Evolutionary conservation across 768 basidiomycete species (phyloP).

Genomic region (Brasilioporus rufonigricans): DNA sequence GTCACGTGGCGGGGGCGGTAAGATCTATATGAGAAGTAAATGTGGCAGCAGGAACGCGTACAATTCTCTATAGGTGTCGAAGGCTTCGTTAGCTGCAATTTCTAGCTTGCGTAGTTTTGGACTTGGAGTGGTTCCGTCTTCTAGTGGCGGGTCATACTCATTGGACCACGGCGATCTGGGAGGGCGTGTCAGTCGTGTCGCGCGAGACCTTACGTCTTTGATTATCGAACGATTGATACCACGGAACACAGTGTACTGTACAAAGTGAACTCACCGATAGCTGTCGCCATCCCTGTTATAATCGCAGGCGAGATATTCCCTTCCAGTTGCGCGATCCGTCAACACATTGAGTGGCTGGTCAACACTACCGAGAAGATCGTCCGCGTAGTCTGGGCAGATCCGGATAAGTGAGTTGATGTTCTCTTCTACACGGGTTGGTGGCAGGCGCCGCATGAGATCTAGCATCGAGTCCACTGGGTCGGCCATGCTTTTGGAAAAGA

Average conservation of each 20-base stretch:
- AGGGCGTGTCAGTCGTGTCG: conserved; percentile 13
- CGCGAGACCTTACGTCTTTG: background rate
- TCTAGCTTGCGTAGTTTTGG: conserved; percentile 87
- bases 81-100: conserved; percentile 91
- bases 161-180: conserved; percentile 97
- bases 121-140: conserved; percentile 86
- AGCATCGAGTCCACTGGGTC: conserved; percentile 91
- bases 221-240: background rate
- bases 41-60: conserved; percentile 33
- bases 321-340: conserved; percentile 76
- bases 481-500: conserved; percentile 43
- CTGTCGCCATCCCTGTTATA: conserved; percentile 93
- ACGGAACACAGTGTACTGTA: background rate
- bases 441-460: conserved; percentile 94
- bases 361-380: conserved; percentile 91
- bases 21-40: background rate
- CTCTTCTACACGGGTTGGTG: conserved; percentile 83
- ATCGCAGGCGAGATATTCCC: conserved; percentile 91
- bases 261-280: conserved; percentile 51
- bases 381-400: conserved; percentile 90
- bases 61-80: conserved; percentile 97
- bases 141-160: conserved; percentile 86
- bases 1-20: conserved; percentile 4
- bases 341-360: conserved; percentile 88
- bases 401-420: conserved; percentile 80